phyloP scores from a whole-genome alignment of 495 filamentous ascomycete genomes.

The Penicillium angulare region DNA sequence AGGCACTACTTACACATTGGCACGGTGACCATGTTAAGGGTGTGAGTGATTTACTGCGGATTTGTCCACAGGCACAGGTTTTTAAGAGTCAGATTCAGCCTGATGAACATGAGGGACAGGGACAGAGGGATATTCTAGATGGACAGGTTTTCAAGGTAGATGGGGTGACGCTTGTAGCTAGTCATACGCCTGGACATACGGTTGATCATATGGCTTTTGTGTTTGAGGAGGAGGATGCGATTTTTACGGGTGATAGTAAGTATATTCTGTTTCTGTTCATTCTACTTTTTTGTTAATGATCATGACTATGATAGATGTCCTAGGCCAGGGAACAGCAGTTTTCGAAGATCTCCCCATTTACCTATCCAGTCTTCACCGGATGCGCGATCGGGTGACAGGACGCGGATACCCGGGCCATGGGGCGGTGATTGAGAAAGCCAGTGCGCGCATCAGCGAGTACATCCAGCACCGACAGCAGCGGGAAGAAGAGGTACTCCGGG shows the following conservation, averaged over 20 bases:
- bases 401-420: conserved; percentile 91
- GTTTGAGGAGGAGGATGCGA: conserved; percentile 69
- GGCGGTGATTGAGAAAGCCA: conserved; percentile 64
- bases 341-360: conserved; percentile 82
- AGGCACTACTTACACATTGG: conserved; percentile 82
- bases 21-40: conserved; percentile 84
- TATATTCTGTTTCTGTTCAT: background rate
- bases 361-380: conserved; percentile 66
- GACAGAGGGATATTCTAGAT: conserved; percentile 55
- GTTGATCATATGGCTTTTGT: conserved; percentile 78
- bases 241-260: conserved; percentile 88
- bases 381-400: conserved; percentile 62
- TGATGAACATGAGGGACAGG: conserved; percentile 40
- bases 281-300: background rate
- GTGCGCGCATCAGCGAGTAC: conserved; percentile 70
- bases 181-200: conserved; percentile 83
- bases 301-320: conserved; percentile 52
- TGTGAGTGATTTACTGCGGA: conserved; percentile 58
- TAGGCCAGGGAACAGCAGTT: conserved; percentile 90
- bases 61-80: conserved; percentile 56
- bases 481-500: conserved; percentile 76
- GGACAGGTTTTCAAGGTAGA: conserved; percentile 71
- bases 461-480: conserved; percentile 74
- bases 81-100: no score
- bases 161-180: conserved; percentile 73